Evolutionary conservation across 2,329 filamentous ascomycete genomes (phyloP).

Genomic region (Amesomyces nigricolor): DNA sequence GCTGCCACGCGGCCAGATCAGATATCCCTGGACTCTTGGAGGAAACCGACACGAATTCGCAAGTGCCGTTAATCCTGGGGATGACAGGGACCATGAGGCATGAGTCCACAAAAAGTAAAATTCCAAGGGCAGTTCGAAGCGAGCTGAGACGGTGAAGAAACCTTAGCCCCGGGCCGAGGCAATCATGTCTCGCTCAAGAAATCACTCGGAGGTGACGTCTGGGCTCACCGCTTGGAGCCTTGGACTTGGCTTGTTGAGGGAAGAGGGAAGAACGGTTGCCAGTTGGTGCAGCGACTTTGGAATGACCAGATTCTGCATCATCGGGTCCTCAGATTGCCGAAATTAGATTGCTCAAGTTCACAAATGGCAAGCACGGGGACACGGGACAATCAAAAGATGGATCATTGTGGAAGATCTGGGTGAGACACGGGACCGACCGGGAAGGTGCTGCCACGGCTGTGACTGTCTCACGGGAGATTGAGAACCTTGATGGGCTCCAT

Average conservation of each 20-base stretch:
- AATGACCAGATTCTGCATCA: background rate
- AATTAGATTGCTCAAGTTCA: background rate
- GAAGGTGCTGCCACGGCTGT: background rate
- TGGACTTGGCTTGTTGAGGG: background rate
- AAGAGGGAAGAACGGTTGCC: too few species aligned
- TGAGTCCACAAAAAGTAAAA: background rate
- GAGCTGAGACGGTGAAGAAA: too few species aligned
- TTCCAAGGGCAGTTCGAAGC: background rate
- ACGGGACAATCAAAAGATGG: background rate
- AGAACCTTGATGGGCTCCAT: conserved; percentile 12
- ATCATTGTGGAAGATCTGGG: background rate
- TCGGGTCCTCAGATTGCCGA: background rate
- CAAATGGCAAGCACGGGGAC: background rate
- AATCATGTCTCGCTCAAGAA: background rate
- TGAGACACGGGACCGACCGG: conserved; percentile 5
- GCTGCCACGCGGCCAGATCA: too few species aligned
- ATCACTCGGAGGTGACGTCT: background rate
- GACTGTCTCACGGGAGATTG: conserved; percentile 5
- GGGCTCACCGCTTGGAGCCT: background rate
- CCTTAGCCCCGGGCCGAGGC: background rate
- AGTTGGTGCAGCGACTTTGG: background rate
- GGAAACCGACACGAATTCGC: too few species aligned
- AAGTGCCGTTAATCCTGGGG: background rate
- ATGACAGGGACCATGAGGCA: background rate
- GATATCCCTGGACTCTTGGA: too few species aligned